Evolutionary conservation across 257 asterid species (phyloP).

Genomic region (Solanum clarkiae): DNA sequence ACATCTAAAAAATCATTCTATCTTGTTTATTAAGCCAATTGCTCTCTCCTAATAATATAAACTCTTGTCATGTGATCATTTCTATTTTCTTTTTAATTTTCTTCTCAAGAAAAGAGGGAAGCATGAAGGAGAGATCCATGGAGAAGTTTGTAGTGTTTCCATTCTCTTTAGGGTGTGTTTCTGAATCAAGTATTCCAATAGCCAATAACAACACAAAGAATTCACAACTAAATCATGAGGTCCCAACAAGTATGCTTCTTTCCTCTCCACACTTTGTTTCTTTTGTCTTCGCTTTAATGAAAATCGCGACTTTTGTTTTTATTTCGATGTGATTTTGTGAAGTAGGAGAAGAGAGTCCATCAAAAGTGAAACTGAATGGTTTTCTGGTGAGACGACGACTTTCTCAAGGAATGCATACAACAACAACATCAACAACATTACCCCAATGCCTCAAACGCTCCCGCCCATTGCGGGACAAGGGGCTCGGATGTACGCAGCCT

Average conservation of each 20-base stretch:
- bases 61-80: neutral
- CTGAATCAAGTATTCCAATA: slow-evolving; percentile 13
- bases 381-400: slow-evolving; percentile 7
- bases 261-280: too few relatives aligned
- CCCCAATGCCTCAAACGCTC: too few relatives aligned
- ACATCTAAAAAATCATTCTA: slow-evolving; percentile 13
- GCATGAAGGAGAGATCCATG: neutral
- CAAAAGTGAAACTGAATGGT: neutral
- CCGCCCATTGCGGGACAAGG: too few relatives aligned
- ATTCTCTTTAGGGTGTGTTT: slow-evolving; percentile 15
- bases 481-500: too few relatives aligned
- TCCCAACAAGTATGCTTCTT: neutral
- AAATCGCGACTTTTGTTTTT: neutral
- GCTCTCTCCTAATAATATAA: neutral
- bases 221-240: neutral
- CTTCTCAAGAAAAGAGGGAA: neutral
- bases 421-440: too few relatives aligned
- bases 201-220: neutral
- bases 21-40: slow-evolving; percentile 10
- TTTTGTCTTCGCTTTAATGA: too few relatives aligned
- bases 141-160: slow-evolving; percentile 18
- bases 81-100: neutral
- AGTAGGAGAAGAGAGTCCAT: slow-evolving; percentile 1
- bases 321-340: neutral
- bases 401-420: slow-evolving; percentile 3